A percentile compares a stretch with the other conserved stretches of the same genome.
These are phyloP conservation scores for Penicillium palitans DNA, from an alignment of 2,329 filamentous ascomycete genomes.

Conservation along the genomic window DNA sequence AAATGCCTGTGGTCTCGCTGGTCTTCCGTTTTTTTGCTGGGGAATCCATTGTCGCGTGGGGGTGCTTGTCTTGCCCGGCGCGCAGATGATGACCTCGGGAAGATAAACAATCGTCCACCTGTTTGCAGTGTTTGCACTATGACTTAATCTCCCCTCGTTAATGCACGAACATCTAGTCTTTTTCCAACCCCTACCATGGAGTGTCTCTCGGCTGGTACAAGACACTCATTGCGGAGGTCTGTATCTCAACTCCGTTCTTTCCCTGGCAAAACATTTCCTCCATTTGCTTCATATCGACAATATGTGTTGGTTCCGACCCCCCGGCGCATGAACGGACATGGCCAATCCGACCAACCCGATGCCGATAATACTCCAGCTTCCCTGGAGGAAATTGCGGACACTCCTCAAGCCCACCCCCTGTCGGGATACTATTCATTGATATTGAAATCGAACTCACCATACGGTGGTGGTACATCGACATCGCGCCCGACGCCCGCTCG, in stretches of 20 bases:
- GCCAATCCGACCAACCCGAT: slow-evolving; percentile 8
- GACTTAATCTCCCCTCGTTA: slow-evolving; percentile 31
- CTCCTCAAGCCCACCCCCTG: slow-evolving; percentile 41
- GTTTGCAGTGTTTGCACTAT: slow-evolving; percentile 38
- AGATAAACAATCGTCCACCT: slow-evolving; percentile 29
- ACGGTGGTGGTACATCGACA: slow-evolving; percentile 20
- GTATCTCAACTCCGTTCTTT: background rate
- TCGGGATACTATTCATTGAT: slow-evolving; percentile 49
- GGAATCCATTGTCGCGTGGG: slow-evolving; percentile 43
- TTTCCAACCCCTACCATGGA: slow-evolving; percentile 29
- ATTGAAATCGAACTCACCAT: slow-evolving; percentile 34
- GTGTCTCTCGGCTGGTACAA: slow-evolving; percentile 21
- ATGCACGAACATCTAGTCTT: background rate
- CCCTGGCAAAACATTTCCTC: background rate
- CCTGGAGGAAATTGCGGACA: slow-evolving; percentile 10
- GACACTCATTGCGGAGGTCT: slow-evolving; percentile 21
- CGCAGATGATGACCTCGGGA: slow-evolving; percentile 4
- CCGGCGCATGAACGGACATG: slow-evolving; percentile 24
- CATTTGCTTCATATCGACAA: slow-evolving; percentile 14
- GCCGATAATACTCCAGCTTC: slow-evolving; percentile 11
- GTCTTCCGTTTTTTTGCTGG: slow-evolving; percentile 65
- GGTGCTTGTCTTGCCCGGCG: slow-evolving; percentile 37
- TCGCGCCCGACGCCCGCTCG: slow-evolving; percentile 17
- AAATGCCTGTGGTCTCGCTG: slow-evolving; percentile 54
- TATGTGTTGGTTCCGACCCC: slow-evolving; percentile 22